Conservation (phyloP, 1,284 basidiomycete genomes). For the Melampsora occidentalis region DNA sequence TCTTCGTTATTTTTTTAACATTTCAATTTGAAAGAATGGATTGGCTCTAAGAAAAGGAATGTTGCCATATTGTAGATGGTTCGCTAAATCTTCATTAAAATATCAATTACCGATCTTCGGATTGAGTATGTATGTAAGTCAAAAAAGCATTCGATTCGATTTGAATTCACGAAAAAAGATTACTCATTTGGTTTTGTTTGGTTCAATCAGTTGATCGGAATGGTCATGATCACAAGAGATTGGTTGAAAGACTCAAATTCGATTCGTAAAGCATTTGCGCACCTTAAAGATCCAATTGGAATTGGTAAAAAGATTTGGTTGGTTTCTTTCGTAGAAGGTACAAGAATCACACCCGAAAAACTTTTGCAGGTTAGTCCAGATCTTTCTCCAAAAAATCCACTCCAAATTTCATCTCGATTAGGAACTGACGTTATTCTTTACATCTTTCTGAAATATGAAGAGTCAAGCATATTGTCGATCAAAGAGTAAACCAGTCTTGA, state of each 20-base stretch:
- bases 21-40: too few relatives aligned
- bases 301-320: constrained; percentile 41
- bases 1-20: too few relatives aligned
- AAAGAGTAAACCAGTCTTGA: constrained; percentile 3
- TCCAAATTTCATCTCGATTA: background rate
- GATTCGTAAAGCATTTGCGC: constrained; percentile 18
- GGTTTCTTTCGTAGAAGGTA: constrained; percentile 38
- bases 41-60: constrained; percentile 34
- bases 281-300: constrained; percentile 21
- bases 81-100: constrained; percentile 30
- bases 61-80: constrained; percentile 40
- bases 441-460: background rate
- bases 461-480: constrained; percentile 24
- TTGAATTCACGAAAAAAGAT: background rate
- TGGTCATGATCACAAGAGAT: constrained; percentile 42
- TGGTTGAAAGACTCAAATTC: constrained; percentile 40
- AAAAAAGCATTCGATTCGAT: background rate
- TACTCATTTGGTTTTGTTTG: background rate
- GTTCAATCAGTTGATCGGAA: constrained; percentile 34
- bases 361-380: constrained; percentile 7
- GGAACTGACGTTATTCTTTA: background rate
- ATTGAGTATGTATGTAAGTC: constrained; percentile 42
- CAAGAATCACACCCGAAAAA: constrained; percentile 30
- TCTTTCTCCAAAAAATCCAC: background rate
- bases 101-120: constrained; percentile 42